Evolutionary conservation across 441 rosid genomes (phyloP).

Genomic region (Breynia disticha): DNA sequence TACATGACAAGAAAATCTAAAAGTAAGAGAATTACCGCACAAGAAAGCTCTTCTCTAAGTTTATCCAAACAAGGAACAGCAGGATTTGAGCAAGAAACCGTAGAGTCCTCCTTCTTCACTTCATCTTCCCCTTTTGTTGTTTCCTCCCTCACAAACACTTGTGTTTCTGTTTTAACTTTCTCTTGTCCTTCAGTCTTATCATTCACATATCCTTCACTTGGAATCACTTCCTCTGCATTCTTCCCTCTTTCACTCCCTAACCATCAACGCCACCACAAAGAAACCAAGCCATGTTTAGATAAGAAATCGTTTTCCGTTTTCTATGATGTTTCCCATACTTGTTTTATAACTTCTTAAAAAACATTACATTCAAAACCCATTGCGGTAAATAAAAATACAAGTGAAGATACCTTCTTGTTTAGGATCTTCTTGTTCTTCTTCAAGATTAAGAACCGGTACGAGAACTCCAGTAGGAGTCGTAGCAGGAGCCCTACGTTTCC

Average conservation of each 20-base stretch:
- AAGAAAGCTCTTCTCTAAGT: constrained; percentile 85
- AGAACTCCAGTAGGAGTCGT: constrained; percentile 34
- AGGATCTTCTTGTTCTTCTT: constrained; percentile 32
- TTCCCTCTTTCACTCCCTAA: constrained; percentile 30
- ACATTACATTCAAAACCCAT: neutral
- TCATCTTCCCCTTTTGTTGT: constrained; percentile 16
- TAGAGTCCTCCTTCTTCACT: constrained; percentile 14
- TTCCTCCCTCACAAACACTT: neutral
- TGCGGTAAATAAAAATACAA: neutral
- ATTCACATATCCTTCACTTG: constrained; percentile 21
- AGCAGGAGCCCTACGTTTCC: constrained; percentile 54
- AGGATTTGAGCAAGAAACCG: constrained; percentile 23
- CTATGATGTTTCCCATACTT: too few relatives aligned
- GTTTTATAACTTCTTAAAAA: constrained; percentile 1
- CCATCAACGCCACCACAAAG: constrained; percentile 3
- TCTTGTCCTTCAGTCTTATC: neutral
- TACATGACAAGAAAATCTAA: neutral
- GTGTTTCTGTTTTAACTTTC: neutral
- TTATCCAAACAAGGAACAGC: constrained; percentile 60
- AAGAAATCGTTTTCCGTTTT: too few relatives aligned
- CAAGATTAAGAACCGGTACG: constrained; percentile 46
- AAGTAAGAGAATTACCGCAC: constrained; percentile 57
- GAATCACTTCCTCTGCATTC: constrained; percentile 13
- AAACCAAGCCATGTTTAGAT: too few relatives aligned
- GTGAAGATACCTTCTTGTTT: constrained; percentile 29